Base-by-base conservation (phyloP, 768 basidiomycete genomes). In the Kwoniella dejecticola region DNA sequence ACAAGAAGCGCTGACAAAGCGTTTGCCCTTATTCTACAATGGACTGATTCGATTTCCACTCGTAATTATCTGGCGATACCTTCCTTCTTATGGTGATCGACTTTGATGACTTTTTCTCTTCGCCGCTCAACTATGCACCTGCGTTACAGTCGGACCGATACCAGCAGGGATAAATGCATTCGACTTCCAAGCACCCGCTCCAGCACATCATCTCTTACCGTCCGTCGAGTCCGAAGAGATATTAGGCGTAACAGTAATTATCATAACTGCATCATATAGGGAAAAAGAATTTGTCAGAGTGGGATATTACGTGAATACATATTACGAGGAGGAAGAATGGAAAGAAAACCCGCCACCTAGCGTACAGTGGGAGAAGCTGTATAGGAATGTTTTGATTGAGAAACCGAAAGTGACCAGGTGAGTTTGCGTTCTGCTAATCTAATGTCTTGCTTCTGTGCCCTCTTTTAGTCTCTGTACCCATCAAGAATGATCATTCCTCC, bases 241-340 rank as follows among this genome's bases (percentile, higher is more conserved):
- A 30, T 84, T 99, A 12, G 96, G 96, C 46, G 94, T 99, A 17
- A 91, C 95, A 1, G 96, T 95, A 5, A 88, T 98, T 75, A 97
- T 99, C 71, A 85, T 99, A 52, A 98, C 94, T 0, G 96, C 92
- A 6, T 90, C 90, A 11, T 99, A 98, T 80, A 86, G 87, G 38
- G 95, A 97, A 52, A 94, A 96, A 73, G 96, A 98, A 78, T 99
- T 99, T 74, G 95, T 99, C n/a, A 87, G 95, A 46, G 94, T 99
- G 26, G 96, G 96, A 6, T 98, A 99, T 78, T 99, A 99, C 79
- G 96, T 98, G 80, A 94, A 98, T 75, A 97, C 94, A 24, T 95
- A 98, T 79, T 98, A 97, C 75, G 95, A 96, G 78, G 91, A 89
- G 70, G 90, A 92, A 54, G 91, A 91, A 79, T 87, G 94, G 87